Evolutionary conservation across 306 rosid genomes (phyloP).

Genomic region (Vigna mungo): DNA sequence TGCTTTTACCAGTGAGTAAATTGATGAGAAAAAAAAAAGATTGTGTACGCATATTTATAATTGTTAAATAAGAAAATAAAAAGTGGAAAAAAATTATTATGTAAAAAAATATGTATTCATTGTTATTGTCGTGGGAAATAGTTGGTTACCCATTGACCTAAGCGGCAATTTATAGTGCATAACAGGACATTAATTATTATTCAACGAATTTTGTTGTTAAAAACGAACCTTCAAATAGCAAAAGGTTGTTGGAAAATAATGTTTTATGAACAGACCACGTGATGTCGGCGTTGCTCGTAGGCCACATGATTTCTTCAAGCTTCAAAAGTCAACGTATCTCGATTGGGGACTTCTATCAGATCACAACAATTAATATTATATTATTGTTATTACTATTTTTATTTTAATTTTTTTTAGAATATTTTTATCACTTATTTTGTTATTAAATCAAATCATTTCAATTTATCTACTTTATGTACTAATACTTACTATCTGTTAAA

Average conservation of each 20-base stretch:
- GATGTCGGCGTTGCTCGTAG: constrained; percentile 43
- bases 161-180: background rate
- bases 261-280: constrained; percentile 30
- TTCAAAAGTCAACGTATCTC: constrained; percentile 59
- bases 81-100: too few relatives aligned
- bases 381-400: too few relatives aligned
- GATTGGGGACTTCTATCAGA: constrained; percentile 35
- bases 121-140: too few relatives aligned
- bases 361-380: background rate
- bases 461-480: too few relatives aligned
- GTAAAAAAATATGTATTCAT: too few relatives aligned
- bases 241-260: background rate
- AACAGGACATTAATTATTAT: background rate
- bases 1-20: too few relatives aligned
- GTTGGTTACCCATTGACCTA: background rate
- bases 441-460: too few relatives aligned
- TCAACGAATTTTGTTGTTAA: background rate
- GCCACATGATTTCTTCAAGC: background rate
- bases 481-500: background rate
- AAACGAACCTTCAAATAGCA: background rate
- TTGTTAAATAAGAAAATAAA: too few relatives aligned
- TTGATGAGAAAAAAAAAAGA: too few relatives aligned
- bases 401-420: accelerated
- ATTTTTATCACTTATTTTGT: too few relatives aligned
- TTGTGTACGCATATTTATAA: too few relatives aligned